Conservation (phyloP, 441 rosid genomes). For the Populus hybrid region DNA sequence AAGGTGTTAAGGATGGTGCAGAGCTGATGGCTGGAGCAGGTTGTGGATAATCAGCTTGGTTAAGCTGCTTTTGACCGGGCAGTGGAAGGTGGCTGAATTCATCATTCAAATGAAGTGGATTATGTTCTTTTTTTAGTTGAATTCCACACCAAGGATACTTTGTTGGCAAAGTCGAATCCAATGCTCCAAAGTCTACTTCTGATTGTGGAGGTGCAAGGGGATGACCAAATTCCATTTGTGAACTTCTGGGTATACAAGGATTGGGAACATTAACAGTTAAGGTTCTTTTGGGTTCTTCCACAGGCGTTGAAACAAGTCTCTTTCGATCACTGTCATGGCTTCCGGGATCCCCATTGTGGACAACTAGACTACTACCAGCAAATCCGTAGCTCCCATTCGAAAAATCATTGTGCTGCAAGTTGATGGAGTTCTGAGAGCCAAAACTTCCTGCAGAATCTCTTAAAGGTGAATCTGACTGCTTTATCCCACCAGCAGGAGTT, state of each 20-base stretch:
- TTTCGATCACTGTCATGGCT: conserved; percentile 44
- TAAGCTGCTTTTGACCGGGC: conserved; percentile 31
- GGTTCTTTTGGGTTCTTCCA: conserved; percentile 40
- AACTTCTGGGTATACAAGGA: conserved; percentile 36
- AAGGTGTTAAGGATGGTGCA: conserved; percentile 29
- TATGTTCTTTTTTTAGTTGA: conserved; percentile 42
- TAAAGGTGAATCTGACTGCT: conserved; percentile 50
- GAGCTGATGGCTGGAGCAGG: conserved; percentile 28
- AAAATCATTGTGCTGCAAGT: conserved; percentile 30
- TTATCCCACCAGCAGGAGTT: conserved; percentile 43
- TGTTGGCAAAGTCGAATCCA: conserved; percentile 36
- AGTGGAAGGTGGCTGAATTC: conserved; percentile 41
- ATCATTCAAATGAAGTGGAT: conserved; percentile 35
- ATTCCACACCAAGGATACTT: conserved; percentile 49
- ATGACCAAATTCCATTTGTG: conserved; percentile 40
- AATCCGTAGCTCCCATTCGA: conserved; percentile 32
- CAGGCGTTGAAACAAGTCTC: conserved; percentile 35
- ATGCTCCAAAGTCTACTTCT: conserved; percentile 32
- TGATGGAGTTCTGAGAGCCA: conserved; percentile 42
- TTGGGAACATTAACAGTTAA: conserved; percentile 34
- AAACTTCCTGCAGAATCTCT: conserved; percentile 43
- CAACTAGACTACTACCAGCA: conserved; percentile 37
- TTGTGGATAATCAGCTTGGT: conserved; percentile 24
- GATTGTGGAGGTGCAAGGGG: conserved; percentile 33
- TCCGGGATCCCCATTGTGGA: conserved; percentile 36